Percentiles rank a stretch among this genome's conserved stretches.
These are phyloP conservation scores for Parietichytrium sp. DNA, from an alignment of 108 stramenopile genomes.

Conservation along the genomic window DNA sequence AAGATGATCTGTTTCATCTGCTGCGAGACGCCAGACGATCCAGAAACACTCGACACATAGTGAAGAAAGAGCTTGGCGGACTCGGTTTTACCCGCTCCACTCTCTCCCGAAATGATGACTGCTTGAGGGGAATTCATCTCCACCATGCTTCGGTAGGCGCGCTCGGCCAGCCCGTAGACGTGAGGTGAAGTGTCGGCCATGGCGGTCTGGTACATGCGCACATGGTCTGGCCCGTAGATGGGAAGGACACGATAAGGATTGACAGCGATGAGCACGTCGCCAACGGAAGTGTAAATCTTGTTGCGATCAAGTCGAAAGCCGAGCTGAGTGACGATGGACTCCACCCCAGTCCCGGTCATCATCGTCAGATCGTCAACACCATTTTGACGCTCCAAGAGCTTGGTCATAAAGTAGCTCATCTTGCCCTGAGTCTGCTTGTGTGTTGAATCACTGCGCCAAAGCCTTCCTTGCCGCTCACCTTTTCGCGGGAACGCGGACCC, in stretches of 20 bases:
- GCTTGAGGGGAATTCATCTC: slow-evolving; percentile 31
- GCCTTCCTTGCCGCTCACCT: too few species aligned
- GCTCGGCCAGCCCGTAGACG: slow-evolving; percentile 13
- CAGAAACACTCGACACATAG: slow-evolving; percentile 64
- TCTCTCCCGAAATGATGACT: slow-evolving; percentile 69
- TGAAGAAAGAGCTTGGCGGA: slow-evolving; percentile 82
- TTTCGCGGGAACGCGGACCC: too few species aligned
- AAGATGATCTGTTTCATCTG: slow-evolving; percentile 48
- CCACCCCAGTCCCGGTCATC: background rate
- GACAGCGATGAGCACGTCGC: slow-evolving; percentile 34
- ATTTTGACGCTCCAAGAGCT: slow-evolving; percentile 36
- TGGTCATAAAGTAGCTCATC: slow-evolving; percentile 37
- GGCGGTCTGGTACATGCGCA: slow-evolving; percentile 32
- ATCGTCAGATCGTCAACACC: slow-evolving; percentile 38
- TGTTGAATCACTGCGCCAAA: too few species aligned
- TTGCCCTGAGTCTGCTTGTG: background rate
- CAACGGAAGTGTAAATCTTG: slow-evolving; percentile 39
- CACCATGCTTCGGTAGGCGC: slow-evolving; percentile 30
- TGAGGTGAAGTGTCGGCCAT: slow-evolving; percentile 24
- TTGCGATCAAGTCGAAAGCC: background rate
- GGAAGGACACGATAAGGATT: slow-evolving; percentile 21
- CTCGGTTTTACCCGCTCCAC: slow-evolving; percentile 86
- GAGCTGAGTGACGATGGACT: background rate
- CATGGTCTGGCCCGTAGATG: background rate
- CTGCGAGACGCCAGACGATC: background rate